phyloP scores from a whole-genome alignment of 2,329 filamentous ascomycete genomes.

The Bipolaris victoriae region DNA sequence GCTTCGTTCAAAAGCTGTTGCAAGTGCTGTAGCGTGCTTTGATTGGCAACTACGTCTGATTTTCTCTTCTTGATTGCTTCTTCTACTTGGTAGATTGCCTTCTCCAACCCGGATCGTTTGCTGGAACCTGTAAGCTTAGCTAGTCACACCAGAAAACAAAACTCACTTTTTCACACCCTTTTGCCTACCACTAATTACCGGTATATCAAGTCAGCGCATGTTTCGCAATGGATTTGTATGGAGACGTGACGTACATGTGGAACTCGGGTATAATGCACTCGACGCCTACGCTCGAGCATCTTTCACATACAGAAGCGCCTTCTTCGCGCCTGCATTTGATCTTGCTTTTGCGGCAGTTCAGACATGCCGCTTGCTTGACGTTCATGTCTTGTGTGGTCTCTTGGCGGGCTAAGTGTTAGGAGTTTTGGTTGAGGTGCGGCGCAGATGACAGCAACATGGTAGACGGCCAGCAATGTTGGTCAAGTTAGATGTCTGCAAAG shows the following conservation, averaged over 20 bases:
- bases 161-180: slow-evolving; percentile 78
- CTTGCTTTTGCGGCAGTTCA: slow-evolving; percentile 70
- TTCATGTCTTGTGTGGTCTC: slow-evolving; percentile 22
- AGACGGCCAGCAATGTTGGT: not conserved
- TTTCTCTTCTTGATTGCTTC: slow-evolving; percentile 60
- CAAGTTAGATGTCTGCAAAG: not conserved
- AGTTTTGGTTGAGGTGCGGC: not conserved
- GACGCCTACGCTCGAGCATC: slow-evolving; percentile 63
- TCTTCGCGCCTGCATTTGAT: slow-evolving; percentile 63
- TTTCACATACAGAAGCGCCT: slow-evolving; percentile 64
- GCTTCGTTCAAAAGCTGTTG: slow-evolving; percentile 60
- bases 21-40: slow-evolving; percentile 45
- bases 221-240: too few species aligned
- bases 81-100: slow-evolving; percentile 75
- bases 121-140: slow-evolving; percentile 49
- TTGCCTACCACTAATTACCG: slow-evolving; percentile 60
- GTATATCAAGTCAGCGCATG: not conserved
- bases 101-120: slow-evolving; percentile 75
- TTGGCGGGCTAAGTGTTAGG: not conserved
- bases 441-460: slow-evolving; percentile 4
- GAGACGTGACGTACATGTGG: slow-evolving; percentile 55
- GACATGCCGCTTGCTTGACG: slow-evolving; percentile 61
- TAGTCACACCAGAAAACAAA: not conserved
- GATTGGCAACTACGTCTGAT: slow-evolving; percentile 30
- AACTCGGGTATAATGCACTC: slow-evolving; percentile 72